Percentiles rank a stretch among this genome's conserved stretches.
phyloP scores from a whole-genome alignment of 2,329 filamentous ascomycete genomes.

The Sporothrix pallida region DNA sequence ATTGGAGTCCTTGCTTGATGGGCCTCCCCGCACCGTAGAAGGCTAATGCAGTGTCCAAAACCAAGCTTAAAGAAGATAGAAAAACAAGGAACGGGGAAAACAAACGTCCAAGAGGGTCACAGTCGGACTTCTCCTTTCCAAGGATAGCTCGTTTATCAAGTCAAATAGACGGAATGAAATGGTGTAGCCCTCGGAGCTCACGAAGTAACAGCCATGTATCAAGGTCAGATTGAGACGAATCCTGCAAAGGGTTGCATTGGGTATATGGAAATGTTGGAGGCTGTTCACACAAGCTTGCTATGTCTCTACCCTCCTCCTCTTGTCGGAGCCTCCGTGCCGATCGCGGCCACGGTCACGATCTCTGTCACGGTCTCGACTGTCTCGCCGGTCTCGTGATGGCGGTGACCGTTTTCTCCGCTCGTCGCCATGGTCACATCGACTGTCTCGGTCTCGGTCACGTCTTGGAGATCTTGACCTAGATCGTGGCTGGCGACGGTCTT shows the following conservation, averaged over 20 bases:
- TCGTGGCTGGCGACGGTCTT: slow-evolving; percentile 43
- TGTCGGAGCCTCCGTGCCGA: slow-evolving; percentile 60
- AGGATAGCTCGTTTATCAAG: no score
- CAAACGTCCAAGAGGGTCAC: not conserved
- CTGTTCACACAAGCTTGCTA: not conserved
- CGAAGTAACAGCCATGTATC: not conserved
- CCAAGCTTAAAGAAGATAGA: not conserved
- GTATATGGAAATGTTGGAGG: not conserved
- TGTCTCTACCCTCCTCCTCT: slow-evolving; percentile 62
- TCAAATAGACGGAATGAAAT: not conserved
- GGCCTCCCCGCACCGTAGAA: not conserved
- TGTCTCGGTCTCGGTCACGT: slow-evolving; percentile 46
- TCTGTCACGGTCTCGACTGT: slow-evolving; percentile 51
- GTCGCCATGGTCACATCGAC: slow-evolving; percentile 48
- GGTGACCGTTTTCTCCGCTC: slow-evolving; percentile 60
- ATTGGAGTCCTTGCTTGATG: not conserved
- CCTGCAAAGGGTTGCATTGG: not conserved
- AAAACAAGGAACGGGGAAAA: not conserved
- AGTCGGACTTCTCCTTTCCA: no score
- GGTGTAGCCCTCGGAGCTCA: not conserved
- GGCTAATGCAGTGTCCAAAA: not conserved
- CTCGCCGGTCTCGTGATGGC: slow-evolving; percentile 57
- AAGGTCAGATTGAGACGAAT: not conserved
- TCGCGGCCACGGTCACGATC: slow-evolving; percentile 52
- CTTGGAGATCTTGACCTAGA: slow-evolving; percentile 49